phyloP scores from a whole-genome alignment of 2,329 filamentous ascomycete genomes.

The Tetracladium maxilliforme region DNA sequence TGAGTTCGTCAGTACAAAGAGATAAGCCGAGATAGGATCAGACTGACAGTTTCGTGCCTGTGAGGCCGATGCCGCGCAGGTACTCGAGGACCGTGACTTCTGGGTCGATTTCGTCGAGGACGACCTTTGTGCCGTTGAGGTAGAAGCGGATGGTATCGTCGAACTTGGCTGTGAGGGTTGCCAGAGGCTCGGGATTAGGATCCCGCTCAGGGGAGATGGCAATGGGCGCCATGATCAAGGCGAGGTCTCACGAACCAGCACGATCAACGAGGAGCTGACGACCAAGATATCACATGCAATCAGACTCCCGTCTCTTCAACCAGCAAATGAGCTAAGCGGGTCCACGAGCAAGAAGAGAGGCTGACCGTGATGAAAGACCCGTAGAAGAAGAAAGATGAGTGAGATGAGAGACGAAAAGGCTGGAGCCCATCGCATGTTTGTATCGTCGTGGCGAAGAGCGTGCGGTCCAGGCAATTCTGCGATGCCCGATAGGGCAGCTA shows the following conservation, averaged over 20 bases:
- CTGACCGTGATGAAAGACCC: too few relatives aligned
- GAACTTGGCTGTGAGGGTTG: slow-evolving; percentile 57
- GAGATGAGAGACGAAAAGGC: too few relatives aligned
- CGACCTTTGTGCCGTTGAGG: slow-evolving; percentile 83
- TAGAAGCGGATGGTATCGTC: slow-evolving; percentile 87
- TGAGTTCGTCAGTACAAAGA: slow-evolving; percentile 14
- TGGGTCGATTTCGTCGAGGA: slow-evolving; percentile 75
- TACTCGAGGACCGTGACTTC: slow-evolving; percentile 90
- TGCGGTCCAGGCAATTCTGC: too few relatives aligned
- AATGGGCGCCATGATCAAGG: slow-evolving; percentile 37
- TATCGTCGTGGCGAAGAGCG: too few relatives aligned
- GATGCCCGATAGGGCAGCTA: too few relatives aligned
- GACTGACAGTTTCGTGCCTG: slow-evolving; percentile 90
- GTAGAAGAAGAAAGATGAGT: too few relatives aligned
- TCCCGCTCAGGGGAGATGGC: slow-evolving; percentile 34
- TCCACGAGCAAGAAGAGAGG: too few relatives aligned
- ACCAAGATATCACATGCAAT: not conserved
- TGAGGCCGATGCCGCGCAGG: slow-evolving; percentile 79
- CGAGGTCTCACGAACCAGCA: slow-evolving; percentile 1
- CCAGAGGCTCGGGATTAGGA: slow-evolving; percentile 21
- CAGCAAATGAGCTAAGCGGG: too few relatives aligned
- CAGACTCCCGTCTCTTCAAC: too few relatives aligned
- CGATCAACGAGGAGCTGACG: slow-evolving; percentile 1
- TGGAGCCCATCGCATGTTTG: too few relatives aligned
- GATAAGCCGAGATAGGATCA: slow-evolving; percentile 19